These are phyloP conservation scores for Ganoderma lucidum DNA, from an alignment of 1,284 basidiomycete species.

Conservation along the genomic window DNA sequence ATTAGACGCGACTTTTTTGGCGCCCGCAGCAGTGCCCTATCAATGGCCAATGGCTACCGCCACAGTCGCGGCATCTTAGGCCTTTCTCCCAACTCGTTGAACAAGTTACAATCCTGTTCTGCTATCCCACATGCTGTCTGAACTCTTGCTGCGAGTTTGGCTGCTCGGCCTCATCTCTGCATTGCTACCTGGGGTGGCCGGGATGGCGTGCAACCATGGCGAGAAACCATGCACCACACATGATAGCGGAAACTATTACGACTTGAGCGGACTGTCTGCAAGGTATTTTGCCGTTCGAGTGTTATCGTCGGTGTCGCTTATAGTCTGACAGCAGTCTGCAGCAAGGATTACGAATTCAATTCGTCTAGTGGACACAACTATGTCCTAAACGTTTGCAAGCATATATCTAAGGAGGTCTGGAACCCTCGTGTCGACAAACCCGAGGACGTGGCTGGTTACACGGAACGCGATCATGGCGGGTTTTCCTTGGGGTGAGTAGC, in stretches of 20 bases:
- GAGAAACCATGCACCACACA: constrained; percentile 51
- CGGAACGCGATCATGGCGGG: constrained; percentile 67
- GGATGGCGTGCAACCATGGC: constrained; percentile 21
- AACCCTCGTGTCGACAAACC: constrained; percentile 58
- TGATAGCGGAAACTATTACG: constrained; percentile 61
- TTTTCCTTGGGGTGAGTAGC: constrained; percentile 73
- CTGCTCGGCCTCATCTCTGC: constrained; percentile 22
- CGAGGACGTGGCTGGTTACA: constrained; percentile 68
- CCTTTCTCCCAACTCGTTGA: background rate
- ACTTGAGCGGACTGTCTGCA: constrained; percentile 64
- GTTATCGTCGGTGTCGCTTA: background rate
- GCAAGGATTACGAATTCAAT: constrained; percentile 67
- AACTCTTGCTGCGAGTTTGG: constrained; percentile 9
- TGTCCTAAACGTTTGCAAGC: constrained; percentile 69
- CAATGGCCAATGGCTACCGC: constrained; percentile 7
- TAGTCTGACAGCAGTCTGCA: constrained; percentile 42
- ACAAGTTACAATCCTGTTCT: constrained; percentile 10
- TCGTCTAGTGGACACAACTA: constrained; percentile 57
- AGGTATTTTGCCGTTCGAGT: constrained; percentile 46
- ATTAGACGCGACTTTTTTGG: constrained; percentile 11
- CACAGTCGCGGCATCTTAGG: background rate
- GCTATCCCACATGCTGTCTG: constrained; percentile 19
- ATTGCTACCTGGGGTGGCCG: constrained; percentile 15
- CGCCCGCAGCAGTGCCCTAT: constrained; percentile 6
- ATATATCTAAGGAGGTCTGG: constrained; percentile 64